These are phyloP conservation scores for Apiotrichum gamsii DNA, from an alignment of 1,284 basidiomycete genomes.

Conservation along the genomic window DNA sequence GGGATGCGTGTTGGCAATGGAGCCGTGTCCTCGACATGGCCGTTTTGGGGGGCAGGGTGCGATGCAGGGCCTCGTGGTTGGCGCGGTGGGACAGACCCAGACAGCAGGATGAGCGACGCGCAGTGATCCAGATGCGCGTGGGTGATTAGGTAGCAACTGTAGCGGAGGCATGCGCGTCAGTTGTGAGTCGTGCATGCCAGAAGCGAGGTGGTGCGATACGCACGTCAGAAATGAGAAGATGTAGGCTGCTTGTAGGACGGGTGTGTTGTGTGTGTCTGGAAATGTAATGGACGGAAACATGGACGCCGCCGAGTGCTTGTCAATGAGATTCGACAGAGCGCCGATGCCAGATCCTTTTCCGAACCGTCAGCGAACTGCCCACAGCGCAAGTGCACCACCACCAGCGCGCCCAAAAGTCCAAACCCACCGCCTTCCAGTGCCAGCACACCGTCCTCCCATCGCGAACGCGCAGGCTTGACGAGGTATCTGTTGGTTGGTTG, in stretches of 20 bases:
- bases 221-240: slow-evolving; percentile 43
- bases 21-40: neutral
- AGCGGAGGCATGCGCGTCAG: too few relatives aligned
- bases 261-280: slow-evolving; percentile 32
- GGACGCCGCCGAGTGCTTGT: slow-evolving; percentile 1
- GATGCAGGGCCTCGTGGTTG: neutral
- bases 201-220: slow-evolving; percentile 10
- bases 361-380: neutral
- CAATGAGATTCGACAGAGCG: slow-evolving; percentile 31
- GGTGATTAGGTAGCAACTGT: slow-evolving; percentile 45
- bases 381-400: too few relatives aligned
- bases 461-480: slow-evolving; percentile 31
- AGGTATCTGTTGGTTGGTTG: slow-evolving; percentile 32
- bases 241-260: slow-evolving; percentile 42
- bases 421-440: slow-evolving; percentile 45
- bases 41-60: neutral
- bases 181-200: neutral
- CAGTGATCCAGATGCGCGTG: slow-evolving; percentile 47
- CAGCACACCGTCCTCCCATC: slow-evolving; percentile 44
- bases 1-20: slow-evolving; percentile 23
- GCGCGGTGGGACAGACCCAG: slow-evolving; percentile 38
- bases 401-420: too few relatives aligned
- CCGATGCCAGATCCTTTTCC: slow-evolving; percentile 47
- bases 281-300: slow-evolving; percentile 37
- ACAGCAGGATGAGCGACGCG: slow-evolving; percentile 40